Evolutionary conservation across 176 grass and related monocot species (phyloP), one percentile per base, ranked within the genome.

Genomic region (Cenchrus purpureus): DNA sequence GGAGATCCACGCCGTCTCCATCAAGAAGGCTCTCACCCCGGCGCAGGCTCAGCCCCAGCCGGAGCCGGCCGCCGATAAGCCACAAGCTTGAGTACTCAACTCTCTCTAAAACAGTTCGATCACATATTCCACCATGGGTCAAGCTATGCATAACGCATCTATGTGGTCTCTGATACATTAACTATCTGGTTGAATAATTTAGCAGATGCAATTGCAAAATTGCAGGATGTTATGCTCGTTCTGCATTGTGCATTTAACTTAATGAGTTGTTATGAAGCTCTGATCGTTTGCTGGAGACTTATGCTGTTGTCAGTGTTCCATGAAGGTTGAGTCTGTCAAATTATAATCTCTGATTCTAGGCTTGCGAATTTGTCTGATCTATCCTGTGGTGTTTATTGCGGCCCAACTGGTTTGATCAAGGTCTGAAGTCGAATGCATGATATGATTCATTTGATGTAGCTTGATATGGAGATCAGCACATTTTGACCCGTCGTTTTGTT

Each of bases 11-110:
- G 91, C 97, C 85, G 91, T 96, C 76, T 99, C 97, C 84, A 96
- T 99, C 84, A 96, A 99, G 91, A 92, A 98, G 90, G 94, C 91
- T 22, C 86, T 99, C 86, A 92, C 97, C 42, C 97, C 94, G 3
- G 86, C 86, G 0, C 91, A 99, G 88, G 92, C 90, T 71, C 92
- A 92, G 86, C 93, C 93, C 25, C 25, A 25, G 25, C 25, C 25
- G 20, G 79, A 88, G 61, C 68, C 80, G 0, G 81, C 64, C 53
- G 70, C 60, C 8, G 92, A 92, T 50, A 85, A 94, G 77, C 8
- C 83, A 3, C 87, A 87, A 76, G 81, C 66, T 52, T 91, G 51
- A 73, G 37, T 82, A 15, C 25, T 62, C 44, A 82, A 79, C 16
- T 8, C 52, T 59, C 71, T 0, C n/a, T 31, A 5, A 84, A 84